A percentile compares a stretch with the other conserved stretches of the same genome.
Conservation (phyloP, 192 early-diverging fungal genomes). For the Endogone sp. region DNA sequence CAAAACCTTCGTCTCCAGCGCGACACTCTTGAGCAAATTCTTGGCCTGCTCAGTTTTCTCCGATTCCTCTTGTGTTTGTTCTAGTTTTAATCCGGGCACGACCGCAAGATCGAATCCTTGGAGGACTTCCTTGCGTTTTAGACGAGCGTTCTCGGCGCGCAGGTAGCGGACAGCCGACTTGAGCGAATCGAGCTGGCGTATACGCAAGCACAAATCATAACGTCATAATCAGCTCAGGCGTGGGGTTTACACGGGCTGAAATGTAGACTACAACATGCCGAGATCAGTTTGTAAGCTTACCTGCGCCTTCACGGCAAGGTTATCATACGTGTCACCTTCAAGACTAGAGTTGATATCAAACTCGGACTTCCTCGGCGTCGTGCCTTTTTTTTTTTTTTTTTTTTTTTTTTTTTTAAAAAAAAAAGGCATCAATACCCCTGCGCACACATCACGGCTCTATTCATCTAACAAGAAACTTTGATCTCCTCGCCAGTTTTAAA, state of each 20-base stretch:
- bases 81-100: conserved; percentile 19
- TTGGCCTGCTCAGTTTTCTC: conserved; percentile 14
- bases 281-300: neutral
- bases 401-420: too few species aligned
- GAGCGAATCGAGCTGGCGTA: conserved; percentile 60
- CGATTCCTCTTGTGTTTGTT: neutral
- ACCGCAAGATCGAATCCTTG: conserved; percentile 30
- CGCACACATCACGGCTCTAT: too few species aligned
- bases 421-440: too few species aligned
- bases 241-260: too few species aligned
- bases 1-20: conserved; percentile 42
- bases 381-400: conserved; percentile 12
- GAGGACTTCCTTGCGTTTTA: conserved; percentile 61
- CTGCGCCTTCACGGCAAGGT: conserved; percentile 13
- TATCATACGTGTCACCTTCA: conserved; percentile 6
- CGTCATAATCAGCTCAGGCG: too few species aligned
- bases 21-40: conserved; percentile 31
- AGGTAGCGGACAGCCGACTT: conserved; percentile 72
- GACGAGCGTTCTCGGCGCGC: conserved; percentile 76
- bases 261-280: conserved; percentile 2
- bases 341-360: neutral
- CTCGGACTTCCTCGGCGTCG: neutral
- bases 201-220: neutral
- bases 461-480: too few species aligned
- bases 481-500: too few species aligned